phyloP scores from a whole-genome alignment of 371 early-diverging fungal genomes.

The Lichtheimia hyalospora region DNA sequence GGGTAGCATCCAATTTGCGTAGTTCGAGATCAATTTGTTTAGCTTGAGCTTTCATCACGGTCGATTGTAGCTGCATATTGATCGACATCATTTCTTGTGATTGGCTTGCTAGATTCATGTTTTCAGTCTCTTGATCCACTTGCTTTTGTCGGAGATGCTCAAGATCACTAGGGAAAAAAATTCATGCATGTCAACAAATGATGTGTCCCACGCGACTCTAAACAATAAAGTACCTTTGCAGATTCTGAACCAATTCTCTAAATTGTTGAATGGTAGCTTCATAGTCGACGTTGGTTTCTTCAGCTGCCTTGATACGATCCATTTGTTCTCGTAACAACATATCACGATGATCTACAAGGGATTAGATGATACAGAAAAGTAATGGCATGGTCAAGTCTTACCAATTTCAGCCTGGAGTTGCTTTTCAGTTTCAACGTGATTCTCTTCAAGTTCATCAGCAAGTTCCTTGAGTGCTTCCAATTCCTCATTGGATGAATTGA shows the following conservation, averaged over 20 bases:
- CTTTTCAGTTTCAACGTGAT: conserved; percentile 83
- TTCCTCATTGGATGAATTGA: conserved; percentile 77
- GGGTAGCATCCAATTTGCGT: conserved; percentile 80
- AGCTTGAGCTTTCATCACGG: conserved; percentile 84
- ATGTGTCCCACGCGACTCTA: background rate
- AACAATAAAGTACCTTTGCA: conserved; percentile 59
- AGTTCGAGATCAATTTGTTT: conserved; percentile 90
- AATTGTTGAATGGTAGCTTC: conserved; percentile 87
- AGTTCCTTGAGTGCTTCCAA: conserved; percentile 88
- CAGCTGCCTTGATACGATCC: conserved; percentile 58
- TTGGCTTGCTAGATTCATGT: conserved; percentile 59
- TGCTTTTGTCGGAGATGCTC: conserved; percentile 69
- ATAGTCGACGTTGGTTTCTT: conserved; percentile 85
- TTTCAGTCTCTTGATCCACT: conserved; percentile 55
- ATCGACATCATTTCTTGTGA: conserved; percentile 85
- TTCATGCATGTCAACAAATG: background rate
- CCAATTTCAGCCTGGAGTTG: conserved; percentile 82
- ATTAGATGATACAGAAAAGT: background rate
- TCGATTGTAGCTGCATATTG: conserved; percentile 78
- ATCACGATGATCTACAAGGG: conserved; percentile 60
- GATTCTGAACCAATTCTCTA: conserved; percentile 76
- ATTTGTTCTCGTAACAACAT: conserved; percentile 64
- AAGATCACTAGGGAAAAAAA: conserved; percentile 54
- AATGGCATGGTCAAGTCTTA: conserved; percentile 1
- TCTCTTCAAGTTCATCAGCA: conserved; percentile 91